phyloP scores from a whole-genome alignment of 2,329 filamentous ascomycete genomes.

The Plenodomus tracheiphilus region DNA sequence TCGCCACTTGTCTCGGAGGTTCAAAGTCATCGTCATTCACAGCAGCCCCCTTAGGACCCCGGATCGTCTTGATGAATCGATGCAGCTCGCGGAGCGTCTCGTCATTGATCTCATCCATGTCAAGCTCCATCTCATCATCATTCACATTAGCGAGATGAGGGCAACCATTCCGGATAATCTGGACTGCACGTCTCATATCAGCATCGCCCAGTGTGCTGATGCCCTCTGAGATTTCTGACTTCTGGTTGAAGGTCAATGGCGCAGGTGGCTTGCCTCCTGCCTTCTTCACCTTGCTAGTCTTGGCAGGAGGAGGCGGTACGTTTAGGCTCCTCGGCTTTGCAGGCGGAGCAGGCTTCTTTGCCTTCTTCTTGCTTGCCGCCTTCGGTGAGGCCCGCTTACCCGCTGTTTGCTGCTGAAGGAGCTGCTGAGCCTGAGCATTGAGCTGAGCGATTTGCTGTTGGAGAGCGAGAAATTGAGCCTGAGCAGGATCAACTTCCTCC shows the following conservation, averaged over 20 bases:
- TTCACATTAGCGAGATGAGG: conserved; percentile 64
- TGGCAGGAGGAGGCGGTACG: conserved; percentile 35
- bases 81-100: conserved; percentile 60
- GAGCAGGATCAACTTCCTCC: conserved; percentile 51
- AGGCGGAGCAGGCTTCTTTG: conserved; percentile 23
- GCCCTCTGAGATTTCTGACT: conserved; percentile 85
- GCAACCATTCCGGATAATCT: conserved; percentile 86
- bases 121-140: conserved; percentile 66
- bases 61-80: conserved; percentile 54
- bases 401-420: conserved; percentile 37
- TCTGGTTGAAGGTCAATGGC: conserved; percentile 76
- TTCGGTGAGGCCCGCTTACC: conserved; percentile 61
- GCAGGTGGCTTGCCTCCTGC: conserved; percentile 63
- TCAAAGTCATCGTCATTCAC: conserved; percentile 55
- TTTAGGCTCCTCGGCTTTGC: conserved; percentile 34
- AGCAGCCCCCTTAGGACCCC: conserved; percentile 40
- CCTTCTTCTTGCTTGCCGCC: conserved; percentile 52
- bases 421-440: conserved; percentile 62
- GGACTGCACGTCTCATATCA: conserved; percentile 79
- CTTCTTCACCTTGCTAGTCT: conserved; percentile 48
- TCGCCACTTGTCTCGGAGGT: conserved; percentile 44
- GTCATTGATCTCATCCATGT: conserved; percentile 62
- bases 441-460: conserved; percentile 73
- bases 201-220: conserved; percentile 78
- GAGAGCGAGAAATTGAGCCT: conserved; percentile 54